A percentile compares a stretch with the other conserved stretches of the same genome.
These are phyloP conservation scores for Aurifilum marmelostoma DNA, from an alignment of 2,329 filamentous ascomycete species.

Conservation along the genomic window DNA sequence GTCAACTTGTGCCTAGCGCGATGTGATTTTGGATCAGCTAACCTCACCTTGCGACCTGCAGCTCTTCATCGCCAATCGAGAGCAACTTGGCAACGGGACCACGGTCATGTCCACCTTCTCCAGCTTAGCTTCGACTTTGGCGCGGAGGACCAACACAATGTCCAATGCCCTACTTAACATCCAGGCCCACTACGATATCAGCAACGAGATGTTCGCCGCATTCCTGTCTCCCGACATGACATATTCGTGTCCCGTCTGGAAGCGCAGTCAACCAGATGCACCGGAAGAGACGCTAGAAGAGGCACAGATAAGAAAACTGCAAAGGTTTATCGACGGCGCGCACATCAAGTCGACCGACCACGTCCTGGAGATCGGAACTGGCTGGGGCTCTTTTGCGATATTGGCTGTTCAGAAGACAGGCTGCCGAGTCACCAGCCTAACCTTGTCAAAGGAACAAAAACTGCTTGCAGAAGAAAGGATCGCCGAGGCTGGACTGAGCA, in stretches of 20 bases:
- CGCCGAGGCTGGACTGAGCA: constrained; percentile 58
- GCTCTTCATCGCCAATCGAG: constrained; percentile 73
- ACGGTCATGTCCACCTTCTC: constrained; percentile 64
- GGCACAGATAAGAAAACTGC: constrained; percentile 69
- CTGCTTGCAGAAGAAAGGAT: constrained; percentile 68
- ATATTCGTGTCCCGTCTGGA: constrained; percentile 73
- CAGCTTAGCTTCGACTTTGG: constrained; percentile 59
- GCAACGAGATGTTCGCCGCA: constrained; percentile 75
- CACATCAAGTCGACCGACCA: constrained; percentile 67
- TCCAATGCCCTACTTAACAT: constrained; percentile 67
- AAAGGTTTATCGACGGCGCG: constrained; percentile 67
- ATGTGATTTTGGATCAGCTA: constrained; percentile 6
- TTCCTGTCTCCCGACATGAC: constrained; percentile 78
- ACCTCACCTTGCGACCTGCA: constrained; percentile 36
- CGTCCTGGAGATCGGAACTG: constrained; percentile 74
- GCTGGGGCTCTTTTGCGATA: constrained; percentile 77
- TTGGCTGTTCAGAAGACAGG: constrained; percentile 67
- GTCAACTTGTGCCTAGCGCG: not conserved
- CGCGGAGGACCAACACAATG: constrained; percentile 60
- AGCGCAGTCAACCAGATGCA: constrained; percentile 43
- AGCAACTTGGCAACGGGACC: constrained; percentile 64
- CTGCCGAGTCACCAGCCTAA: constrained; percentile 70
- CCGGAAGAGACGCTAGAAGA: constrained; percentile 61
- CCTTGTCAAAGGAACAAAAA: constrained; percentile 71
- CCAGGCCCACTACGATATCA: constrained; percentile 75